Evolutionary conservation across 2,329 filamentous ascomycete genomes (phyloP).

Genomic region (Cadophora sp.): DNA sequence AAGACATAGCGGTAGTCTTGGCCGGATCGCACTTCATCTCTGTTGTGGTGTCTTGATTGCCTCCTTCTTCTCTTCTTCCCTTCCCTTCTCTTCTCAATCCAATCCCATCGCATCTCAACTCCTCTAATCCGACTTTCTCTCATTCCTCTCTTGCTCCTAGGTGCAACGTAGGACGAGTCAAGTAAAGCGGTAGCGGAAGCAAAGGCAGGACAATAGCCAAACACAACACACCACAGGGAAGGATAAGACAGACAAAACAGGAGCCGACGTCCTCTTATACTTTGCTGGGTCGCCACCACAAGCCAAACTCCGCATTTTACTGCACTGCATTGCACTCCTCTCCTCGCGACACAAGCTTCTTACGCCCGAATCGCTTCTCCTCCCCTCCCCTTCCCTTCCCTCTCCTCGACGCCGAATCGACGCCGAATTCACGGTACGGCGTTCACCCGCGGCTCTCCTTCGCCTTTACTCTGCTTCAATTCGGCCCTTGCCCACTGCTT

Average conservation of each 20-base stretch:
- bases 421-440: constrained; percentile 6
- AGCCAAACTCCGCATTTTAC: neutral
- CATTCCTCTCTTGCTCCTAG: neutral
- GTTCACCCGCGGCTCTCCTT: constrained; percentile 12
- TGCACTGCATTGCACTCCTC: too few species aligned
- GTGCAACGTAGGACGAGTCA: constrained; percentile 6
- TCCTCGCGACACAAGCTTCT: neutral
- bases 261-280: constrained; percentile 14
- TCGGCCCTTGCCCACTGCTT: neutral
- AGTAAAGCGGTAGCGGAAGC: neutral
- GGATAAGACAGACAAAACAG: neutral
- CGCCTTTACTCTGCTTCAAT: constrained; percentile 3
- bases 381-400: neutral
- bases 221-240: neutral
- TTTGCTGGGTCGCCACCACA: constrained; percentile 8
- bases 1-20: constrained; percentile 15
- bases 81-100: neutral
- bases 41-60: neutral
- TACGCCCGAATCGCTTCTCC: neutral
- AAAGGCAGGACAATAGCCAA: neutral
- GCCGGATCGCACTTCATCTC: constrained; percentile 3
- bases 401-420: neutral
- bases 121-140: neutral
- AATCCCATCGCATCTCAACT: neutral
- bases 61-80: neutral